These are phyloP conservation scores for Backusella morwellensis DNA, from an alignment of 192 early-diverging fungal genomes.

Conservation along the genomic window DNA sequence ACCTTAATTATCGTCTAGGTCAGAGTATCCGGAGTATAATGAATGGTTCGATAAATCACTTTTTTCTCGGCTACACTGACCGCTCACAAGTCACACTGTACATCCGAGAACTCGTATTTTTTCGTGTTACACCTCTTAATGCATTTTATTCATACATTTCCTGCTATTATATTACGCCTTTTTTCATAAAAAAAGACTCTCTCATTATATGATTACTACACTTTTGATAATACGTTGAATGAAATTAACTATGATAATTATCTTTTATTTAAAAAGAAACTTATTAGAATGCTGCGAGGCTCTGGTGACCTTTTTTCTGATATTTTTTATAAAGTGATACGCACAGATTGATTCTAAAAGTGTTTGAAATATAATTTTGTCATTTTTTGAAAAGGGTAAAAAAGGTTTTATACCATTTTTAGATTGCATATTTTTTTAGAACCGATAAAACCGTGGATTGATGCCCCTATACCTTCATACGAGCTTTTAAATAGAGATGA, in stretches of 20 bases:
- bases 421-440: not conserved
- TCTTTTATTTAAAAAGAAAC: too few relatives aligned
- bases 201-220: too few relatives aligned
- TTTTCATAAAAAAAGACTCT: not conserved
- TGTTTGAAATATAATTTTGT: too few relatives aligned
- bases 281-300: too few relatives aligned
- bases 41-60: not conserved
- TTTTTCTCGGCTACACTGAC: not conserved
- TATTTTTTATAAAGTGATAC: too few relatives aligned
- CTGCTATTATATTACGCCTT: not conserved
- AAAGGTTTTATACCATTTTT: too few relatives aligned
- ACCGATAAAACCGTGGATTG: too few relatives aligned
- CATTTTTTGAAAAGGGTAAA: too few relatives aligned
- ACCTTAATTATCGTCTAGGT: not conserved
- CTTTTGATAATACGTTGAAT: too few relatives aligned
- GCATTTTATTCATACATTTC: not conserved
- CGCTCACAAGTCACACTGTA: not conserved
- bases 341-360: too few relatives aligned
- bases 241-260: too few relatives aligned
- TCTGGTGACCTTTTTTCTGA: too few relatives aligned
- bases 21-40: not conserved
- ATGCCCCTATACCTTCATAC: not conserved
- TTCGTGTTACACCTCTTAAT: not conserved
- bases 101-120: not conserved
- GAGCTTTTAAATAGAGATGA: not conserved